These are phyloP conservation scores for Rhodofomes roseus DNA, from an alignment of 1,284 basidiomycete genomes.

Conservation along the genomic window DNA sequence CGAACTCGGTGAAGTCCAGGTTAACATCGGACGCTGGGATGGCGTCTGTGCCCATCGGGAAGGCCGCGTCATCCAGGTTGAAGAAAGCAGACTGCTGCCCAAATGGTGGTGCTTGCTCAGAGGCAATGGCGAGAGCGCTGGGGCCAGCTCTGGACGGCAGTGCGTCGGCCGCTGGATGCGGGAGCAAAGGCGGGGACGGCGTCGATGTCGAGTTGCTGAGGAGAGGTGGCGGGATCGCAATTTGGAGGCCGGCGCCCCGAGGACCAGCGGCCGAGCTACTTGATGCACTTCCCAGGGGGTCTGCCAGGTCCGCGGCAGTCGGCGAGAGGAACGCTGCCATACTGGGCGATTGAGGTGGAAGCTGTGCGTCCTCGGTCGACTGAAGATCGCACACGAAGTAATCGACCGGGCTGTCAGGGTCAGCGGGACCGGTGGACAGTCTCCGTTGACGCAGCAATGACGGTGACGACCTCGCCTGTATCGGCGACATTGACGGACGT, in stretches of 20 bases:
- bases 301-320: neutral
- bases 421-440: conserved; percentile 16
- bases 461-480: conserved; percentile 20
- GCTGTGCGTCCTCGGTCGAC: conserved; percentile 11
- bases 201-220: conserved; percentile 20
- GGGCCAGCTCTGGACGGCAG: conserved; percentile 6
- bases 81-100: conserved; percentile 1
- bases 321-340: neutral
- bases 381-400: conserved; percentile 9
- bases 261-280: conserved; percentile 10
- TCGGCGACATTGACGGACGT: conserved; percentile 15
- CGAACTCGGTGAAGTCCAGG: conserved; percentile 39
- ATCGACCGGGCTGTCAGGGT: conserved; percentile 12
- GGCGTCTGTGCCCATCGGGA: conserved; percentile 11
- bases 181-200: conserved; percentile 18
- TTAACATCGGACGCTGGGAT: conserved; percentile 17
- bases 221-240: conserved; percentile 22
- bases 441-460: conserved; percentile 13
- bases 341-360: conserved; percentile 11
- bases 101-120: neutral
- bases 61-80: conserved; percentile 5
- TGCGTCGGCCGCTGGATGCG: conserved; percentile 9
- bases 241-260: conserved; percentile 15
- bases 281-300: neutral
- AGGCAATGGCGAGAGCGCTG: neutral